These are phyloP conservation scores for Globisporangium abappressorium DNA, from an alignment of 352 stramenopile species.

Conservation along the genomic window DNA sequence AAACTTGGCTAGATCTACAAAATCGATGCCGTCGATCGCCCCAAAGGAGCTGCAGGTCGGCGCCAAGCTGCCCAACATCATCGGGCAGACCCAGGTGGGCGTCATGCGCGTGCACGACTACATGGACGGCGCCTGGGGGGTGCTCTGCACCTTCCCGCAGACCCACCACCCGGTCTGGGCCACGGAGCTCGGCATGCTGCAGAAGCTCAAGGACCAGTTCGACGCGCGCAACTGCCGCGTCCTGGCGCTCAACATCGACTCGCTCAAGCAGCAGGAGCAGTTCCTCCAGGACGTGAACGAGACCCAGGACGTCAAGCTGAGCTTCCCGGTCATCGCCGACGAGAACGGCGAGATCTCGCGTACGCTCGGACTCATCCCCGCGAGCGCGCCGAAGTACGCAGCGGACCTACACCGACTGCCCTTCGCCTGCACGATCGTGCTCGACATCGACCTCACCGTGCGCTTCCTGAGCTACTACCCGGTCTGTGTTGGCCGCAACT, in stretches of 20 bases:
- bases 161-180: slow-evolving; percentile 73
- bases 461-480: slow-evolving; percentile 65
- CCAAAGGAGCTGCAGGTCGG: slow-evolving; percentile 59
- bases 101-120: slow-evolving; percentile 72
- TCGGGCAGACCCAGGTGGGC: slow-evolving; percentile 67
- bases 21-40: slow-evolving; percentile 23
- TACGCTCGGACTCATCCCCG: slow-evolving; percentile 44
- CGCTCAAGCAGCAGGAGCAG: slow-evolving; percentile 35
- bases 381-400: slow-evolving; percentile 40
- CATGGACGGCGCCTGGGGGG: slow-evolving; percentile 62
- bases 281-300: slow-evolving; percentile 80
- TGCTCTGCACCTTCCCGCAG: slow-evolving; percentile 71
- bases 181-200: slow-evolving; percentile 73
- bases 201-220: slow-evolving; percentile 80
- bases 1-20: neutral
- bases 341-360: slow-evolving; percentile 63
- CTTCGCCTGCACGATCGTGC: slow-evolving; percentile 61
- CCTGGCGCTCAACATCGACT: slow-evolving; percentile 45
- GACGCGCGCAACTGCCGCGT: slow-evolving; percentile 71
- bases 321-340: slow-evolving; percentile 70
- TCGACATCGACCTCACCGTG: slow-evolving; percentile 78
- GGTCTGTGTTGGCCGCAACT: slow-evolving; percentile 65
- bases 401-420: slow-evolving; percentile 53
- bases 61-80: slow-evolving; percentile 68
- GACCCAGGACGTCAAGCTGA: slow-evolving; percentile 74